Base-by-base conservation (phyloP, 371 early-diverging fungal species). In the Nosema muscidifuracis region DNA sequence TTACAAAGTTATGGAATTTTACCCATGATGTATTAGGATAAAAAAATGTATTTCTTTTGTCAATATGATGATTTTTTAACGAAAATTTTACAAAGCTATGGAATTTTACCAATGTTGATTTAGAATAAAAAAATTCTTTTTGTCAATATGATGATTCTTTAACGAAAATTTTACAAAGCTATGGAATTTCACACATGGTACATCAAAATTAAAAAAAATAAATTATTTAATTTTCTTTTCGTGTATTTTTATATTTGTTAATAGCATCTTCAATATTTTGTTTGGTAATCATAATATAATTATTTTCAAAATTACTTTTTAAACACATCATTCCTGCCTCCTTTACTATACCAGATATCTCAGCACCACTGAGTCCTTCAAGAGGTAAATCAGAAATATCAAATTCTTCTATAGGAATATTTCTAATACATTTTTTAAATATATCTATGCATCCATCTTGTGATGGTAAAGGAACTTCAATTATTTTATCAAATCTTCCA, bases 401-500 rank as follows among this genome's bases (percentile, higher is more conserved):
- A 65, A 80, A 71, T 22, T 33, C 3, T 50, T 80, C 75, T 0
- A 75, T 65, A 18, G 79, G 73, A 30, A 78, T 24, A 31, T 75
- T 71, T 16, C 51, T 26, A 1, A 75, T 66, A 65, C 77, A 75
- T 56, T 81, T 81, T 7, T 36, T 61, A 47, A 84, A 79, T 31
- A 84, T 84, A 40, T 81, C 82, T 15, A 77, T 13, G 80, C 86
- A 78, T 24, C 84, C 87, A 15, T 77, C 73, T 36, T 78, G 70
- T 26, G 80, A 86, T 3, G 97, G 82, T 10, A 93, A 90, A 12
- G 83, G 85, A 53, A 99, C 94, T 79, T 94, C 93, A 16, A 97
- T 85, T 6, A 93, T 81, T 77, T 93, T 92, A 58, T 97, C 99
- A 65, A 98, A 83, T 71, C 99, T 89, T n/a, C 99, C 99, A 16